Percentiles rank a stretch among this genome's conserved stretches.
These are phyloP conservation scores for Penicillium sp. DNA, from an alignment of 2,329 filamentous ascomycete species.

Conservation along the genomic window DNA sequence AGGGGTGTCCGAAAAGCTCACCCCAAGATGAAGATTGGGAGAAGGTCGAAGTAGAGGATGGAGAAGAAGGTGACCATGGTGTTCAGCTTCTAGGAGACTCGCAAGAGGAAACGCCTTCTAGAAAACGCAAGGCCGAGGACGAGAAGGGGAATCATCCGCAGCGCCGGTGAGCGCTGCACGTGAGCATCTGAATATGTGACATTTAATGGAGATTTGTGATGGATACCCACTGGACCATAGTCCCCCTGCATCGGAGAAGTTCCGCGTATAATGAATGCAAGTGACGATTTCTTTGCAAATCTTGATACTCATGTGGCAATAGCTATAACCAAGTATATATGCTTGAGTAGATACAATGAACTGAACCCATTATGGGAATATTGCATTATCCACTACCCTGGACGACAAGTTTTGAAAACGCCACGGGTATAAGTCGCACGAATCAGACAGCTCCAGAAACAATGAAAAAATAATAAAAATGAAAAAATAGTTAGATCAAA, in stretches of 20 bases:
- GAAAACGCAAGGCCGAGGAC: conserved; percentile 35
- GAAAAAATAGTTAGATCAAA: conserved; percentile 1
- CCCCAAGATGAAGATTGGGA: conserved; percentile 42
- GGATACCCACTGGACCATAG: conserved; percentile 11
- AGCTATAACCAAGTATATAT: not conserved
- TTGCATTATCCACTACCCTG: not conserved
- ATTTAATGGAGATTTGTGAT: conserved; percentile 4
- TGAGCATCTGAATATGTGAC: conserved; percentile 3
- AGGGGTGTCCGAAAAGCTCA: not conserved
- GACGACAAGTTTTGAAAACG: conserved; percentile 1
- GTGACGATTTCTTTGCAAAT: not conserved
- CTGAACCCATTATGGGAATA: not conserved
- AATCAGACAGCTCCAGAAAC: not conserved
- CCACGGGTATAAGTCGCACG: conserved; percentile 18
- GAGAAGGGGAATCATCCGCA: conserved; percentile 15
- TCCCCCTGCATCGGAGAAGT: not conserved
- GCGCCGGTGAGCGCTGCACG: conserved; percentile 12
- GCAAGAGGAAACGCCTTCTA: conserved; percentile 16
- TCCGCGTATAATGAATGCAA: not conserved
- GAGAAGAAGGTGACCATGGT: conserved; percentile 32
- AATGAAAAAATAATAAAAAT: not conserved
- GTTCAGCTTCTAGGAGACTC: conserved; percentile 35
- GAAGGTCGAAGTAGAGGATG: conserved; percentile 40
- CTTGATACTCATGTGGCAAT: not conserved
- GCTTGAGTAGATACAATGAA: not conserved